Evolutionary conservation across 345 rosid species (phyloP).

Genomic region (Boechera retrofracta): DNA sequence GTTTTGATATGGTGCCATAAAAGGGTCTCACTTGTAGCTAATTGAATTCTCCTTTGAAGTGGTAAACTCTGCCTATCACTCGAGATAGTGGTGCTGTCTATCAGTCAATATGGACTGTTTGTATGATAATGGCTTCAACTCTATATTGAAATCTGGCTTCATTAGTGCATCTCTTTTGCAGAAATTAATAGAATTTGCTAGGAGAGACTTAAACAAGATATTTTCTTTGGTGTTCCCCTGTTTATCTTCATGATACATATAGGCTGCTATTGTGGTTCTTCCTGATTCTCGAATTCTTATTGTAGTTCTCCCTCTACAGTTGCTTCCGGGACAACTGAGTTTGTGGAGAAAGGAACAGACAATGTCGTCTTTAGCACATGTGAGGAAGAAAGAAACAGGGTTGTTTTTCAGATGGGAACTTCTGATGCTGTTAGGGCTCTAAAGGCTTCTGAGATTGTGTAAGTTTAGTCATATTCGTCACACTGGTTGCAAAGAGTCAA

Average conservation of each 20-base stretch:
- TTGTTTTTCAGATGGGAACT: conserved; percentile 92
- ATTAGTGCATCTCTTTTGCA: background rate
- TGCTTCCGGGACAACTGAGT: conserved; percentile 63
- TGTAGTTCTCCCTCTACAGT: conserved; percentile 55
- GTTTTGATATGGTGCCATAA: background rate
- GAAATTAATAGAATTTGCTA: background rate
- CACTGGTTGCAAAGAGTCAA: background rate
- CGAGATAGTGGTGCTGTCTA: background rate
- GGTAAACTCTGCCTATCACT: background rate
- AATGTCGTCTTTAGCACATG: conserved; percentile 87
- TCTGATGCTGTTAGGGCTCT: conserved; percentile 94
- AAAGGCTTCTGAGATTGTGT: conserved; percentile 84
- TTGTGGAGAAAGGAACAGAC: conserved; percentile 86
- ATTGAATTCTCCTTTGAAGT: background rate
- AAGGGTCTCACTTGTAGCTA: background rate
- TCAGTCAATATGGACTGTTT: background rate
- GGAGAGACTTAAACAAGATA: background rate
- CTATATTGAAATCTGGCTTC: background rate
- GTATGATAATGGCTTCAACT: background rate
- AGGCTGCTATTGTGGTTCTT: conserved; percentile 30
- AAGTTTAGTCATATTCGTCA: conserved; percentile 31
- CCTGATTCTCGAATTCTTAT: conserved; percentile 35
- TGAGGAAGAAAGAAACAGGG: conserved; percentile 59
- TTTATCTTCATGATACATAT: background rate
- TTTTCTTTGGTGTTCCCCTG: background rate